Evolutionary conservation across 192 early-diverging fungal genomes (phyloP), one percentile per base, ranked within the genome.

Genomic region (Haplosporangium gracile): DNA sequence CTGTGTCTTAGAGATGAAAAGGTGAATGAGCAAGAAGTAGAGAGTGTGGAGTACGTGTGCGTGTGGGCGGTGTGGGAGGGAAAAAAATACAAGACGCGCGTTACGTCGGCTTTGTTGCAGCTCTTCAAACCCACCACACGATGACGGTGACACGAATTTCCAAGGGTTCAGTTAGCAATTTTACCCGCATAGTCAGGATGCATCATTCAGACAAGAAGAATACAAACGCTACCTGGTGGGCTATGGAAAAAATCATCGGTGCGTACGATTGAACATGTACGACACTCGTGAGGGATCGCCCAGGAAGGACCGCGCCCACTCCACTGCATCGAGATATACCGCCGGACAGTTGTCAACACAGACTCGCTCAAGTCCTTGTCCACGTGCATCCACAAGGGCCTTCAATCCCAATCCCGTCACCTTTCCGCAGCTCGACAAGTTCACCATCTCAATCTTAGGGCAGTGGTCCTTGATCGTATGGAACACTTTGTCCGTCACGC

Each of bases 381-480:
- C 83, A 20, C 83, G 78, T 40, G 70, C 53, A 47, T 68, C 77
- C 45, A 80, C 83, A n/a, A 85, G 70, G 11, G 83, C 74, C 74
- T 80, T 73, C 36, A 85, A n/a, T 5, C 78, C 74, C 36, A 80
- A 68, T 10, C 83, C 83, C 5, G 83, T 77, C 29, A 85, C 53
- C 60, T 68, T 22, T 0, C 81, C 81, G 2, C 78, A 80, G 47
- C 51, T 75, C 15, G 83, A 65, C 24, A 80, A 9, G 26, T 85
- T 79, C 34, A 85, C 32, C 5, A 53, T 13, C 22, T 70, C 68
- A 39, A 85, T 80, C 74, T 79, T 85, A 3, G 83, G 83, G 24
- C 83, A 85, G n/a, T 79, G 69, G n/a, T 75, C 69, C 75, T 55
- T 76, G 69, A 85, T 75, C 22, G 73, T 57, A 15, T 47, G 11